Conservation (phyloP, 2,329 filamentous ascomycete genomes). For the Colletotrichum camelliae region DNA sequence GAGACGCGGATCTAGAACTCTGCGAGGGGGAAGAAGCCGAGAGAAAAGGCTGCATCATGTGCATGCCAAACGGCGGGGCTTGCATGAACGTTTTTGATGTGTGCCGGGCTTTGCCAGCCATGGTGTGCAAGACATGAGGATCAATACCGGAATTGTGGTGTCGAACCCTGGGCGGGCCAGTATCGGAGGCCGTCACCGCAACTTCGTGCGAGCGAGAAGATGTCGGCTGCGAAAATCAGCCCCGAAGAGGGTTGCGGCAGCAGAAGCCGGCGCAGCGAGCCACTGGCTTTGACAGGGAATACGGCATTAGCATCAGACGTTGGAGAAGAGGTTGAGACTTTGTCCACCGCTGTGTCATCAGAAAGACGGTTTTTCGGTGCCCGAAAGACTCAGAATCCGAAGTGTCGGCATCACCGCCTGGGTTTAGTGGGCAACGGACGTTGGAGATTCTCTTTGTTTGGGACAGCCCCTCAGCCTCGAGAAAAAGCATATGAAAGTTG, state of each 20-base stretch:
- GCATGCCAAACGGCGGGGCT: constrained; percentile 9
- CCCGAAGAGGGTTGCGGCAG: background rate
- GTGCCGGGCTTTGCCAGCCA: constrained; percentile 2
- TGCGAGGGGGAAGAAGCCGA: background rate
- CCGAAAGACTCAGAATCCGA: background rate
- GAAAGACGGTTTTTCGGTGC: background rate
- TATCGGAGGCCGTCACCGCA: constrained; percentile 4
- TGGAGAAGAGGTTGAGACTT: background rate
- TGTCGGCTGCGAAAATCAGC: background rate
- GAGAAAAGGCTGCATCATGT: constrained; percentile 12
- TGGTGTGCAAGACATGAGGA: background rate
- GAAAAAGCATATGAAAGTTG: background rate
- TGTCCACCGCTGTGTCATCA: background rate
- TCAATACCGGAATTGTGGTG: background rate
- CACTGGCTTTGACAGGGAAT: background rate
- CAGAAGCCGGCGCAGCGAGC: background rate
- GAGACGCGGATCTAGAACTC: constrained; percentile 5
- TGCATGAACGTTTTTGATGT: constrained; percentile 17
- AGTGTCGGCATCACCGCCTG: background rate
- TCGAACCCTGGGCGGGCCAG: constrained; percentile 5
- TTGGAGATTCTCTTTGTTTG: background rate
- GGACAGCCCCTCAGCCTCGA: background rate
- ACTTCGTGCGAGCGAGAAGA: background rate
- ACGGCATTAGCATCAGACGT: background rate
- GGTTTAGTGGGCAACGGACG: background rate